Conservation (phyloP, 2,329 filamentous ascomycete species). For the Fusarium beomiforme region DNA sequence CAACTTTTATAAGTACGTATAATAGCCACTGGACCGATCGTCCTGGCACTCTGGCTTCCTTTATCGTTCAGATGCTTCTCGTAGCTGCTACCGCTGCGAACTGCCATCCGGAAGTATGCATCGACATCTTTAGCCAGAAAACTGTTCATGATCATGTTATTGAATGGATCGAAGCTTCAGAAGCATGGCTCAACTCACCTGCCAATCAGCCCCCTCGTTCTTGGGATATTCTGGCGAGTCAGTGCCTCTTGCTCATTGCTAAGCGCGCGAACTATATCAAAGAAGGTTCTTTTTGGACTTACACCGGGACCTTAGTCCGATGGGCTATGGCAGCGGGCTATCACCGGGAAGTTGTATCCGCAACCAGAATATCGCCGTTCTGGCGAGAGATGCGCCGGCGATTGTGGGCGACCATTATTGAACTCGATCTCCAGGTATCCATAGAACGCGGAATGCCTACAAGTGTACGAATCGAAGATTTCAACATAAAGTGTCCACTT, state of each 20-base stretch:
- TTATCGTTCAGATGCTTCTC: background rate
- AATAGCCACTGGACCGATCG: background rate
- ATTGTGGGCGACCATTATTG: background rate
- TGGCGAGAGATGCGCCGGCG: background rate
- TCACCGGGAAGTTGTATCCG: background rate
- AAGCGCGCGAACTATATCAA: background rate
- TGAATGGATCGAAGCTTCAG: fast-evolving
- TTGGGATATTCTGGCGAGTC: background rate
- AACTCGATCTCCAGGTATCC: background rate
- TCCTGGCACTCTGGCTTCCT: background rate
- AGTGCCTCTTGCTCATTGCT: background rate
- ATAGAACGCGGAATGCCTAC: background rate
- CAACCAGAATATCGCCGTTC: background rate
- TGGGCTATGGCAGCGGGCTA: background rate
- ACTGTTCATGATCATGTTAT: background rate
- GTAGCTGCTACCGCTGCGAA: background rate
- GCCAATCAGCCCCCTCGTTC: background rate
- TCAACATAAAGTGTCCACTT: background rate
- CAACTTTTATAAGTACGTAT: background rate
- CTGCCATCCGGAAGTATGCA: background rate
- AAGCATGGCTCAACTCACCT: background rate
- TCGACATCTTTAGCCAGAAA: background rate
- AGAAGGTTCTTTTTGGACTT: background rate
- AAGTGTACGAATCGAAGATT: background rate
- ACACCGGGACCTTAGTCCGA: fast-evolving